Evolutionary conservation across 2,329 filamentous ascomycete genomes (phyloP).

Genomic region (Trichoderma koningii): DNA sequence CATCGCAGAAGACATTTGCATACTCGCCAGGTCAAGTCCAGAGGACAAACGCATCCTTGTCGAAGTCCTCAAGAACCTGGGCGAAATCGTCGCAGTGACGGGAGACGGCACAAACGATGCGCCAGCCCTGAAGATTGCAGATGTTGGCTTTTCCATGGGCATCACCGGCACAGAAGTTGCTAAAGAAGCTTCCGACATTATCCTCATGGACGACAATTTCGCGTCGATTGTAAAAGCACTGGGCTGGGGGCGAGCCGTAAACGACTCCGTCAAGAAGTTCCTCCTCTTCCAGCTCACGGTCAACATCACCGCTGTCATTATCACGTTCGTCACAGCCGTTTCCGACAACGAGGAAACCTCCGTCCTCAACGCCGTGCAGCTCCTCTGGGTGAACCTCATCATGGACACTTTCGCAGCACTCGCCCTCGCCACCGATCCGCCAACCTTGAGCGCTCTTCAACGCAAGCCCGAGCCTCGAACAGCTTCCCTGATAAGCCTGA

Average conservation of each 20-base stretch:
- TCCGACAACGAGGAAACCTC: conserved; percentile 56
- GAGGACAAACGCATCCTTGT: conserved; percentile 63
- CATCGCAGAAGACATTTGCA: conserved; percentile 49
- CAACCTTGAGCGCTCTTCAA: conserved; percentile 58
- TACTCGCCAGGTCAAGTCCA: conserved; percentile 60
- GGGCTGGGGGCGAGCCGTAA: conserved; percentile 69
- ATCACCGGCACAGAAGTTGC: conserved; percentile 67
- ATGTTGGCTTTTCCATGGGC: conserved; percentile 70
- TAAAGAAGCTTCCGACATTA: conserved; percentile 69
- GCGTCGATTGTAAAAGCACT: conserved; percentile 66
- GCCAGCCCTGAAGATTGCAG: conserved; percentile 64
- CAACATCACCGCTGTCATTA: conserved; percentile 67
- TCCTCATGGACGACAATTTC: conserved; percentile 69
- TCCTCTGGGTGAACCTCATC: conserved; percentile 70
- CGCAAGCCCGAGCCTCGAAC: conserved; percentile 61
- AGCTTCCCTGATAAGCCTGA: conserved; percentile 67
- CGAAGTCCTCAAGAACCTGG: conserved; percentile 53
- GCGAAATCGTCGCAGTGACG: conserved; percentile 63
- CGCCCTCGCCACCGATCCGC: conserved; percentile 65
- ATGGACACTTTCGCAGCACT: conserved; percentile 71
- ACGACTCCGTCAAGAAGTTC: conserved; percentile 69
- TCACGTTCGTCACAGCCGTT: conserved; percentile 66
- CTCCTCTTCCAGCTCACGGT: conserved; percentile 69
- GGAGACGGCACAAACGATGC: conserved; percentile 70
- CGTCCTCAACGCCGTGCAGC: conserved; percentile 66